Base-by-base conservation (phyloP, 2,329 filamentous ascomycete genomes). In the Xylaria sp. region DNA sequence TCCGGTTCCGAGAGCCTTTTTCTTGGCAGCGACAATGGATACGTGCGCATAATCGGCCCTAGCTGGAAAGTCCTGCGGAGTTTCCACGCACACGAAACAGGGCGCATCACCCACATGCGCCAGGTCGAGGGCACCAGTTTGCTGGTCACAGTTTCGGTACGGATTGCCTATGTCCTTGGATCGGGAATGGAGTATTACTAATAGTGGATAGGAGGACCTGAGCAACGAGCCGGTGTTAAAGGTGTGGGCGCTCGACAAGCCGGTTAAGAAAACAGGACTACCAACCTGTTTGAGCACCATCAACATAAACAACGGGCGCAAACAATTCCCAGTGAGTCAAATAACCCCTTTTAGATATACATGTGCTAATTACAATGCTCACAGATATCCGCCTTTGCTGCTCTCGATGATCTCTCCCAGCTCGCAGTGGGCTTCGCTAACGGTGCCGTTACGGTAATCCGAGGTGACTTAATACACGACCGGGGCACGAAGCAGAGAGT, bases 351-450 rank as follows among this genome's bases (percentile, higher is more conserved):
- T n/a, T 16, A 35, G 2, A 37, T 5, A 10, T 23, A 3, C 29
- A 5, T 16, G n/a, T 58, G 32, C 66, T 69, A 47, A 69, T 29
- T 23, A 42, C 40, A 21, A 44, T 37, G 37, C 65, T 21, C 42
- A 53, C 71, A 91, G 88, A 92, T 98, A 71, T 97, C 94, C 9
- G 94, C 95, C 0, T 96, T 99, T 75, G 88, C 94, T 13, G 92
- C 93, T 0, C 89, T 96, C 32, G 92, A 94, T 58, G 94, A 98
- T 80, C 84, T 99, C 27, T 93, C 93, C 4, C 96, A 99, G 82
- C 88, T 98, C 32, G 96, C 95, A 3, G 92, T 98, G 6, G 97
- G 96, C 5, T 99, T 99, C 78, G 96, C 92, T 13, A 98, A 99
- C 80, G 96, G 96, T 8, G 90, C 94, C 0, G 95, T 99, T 13